These are phyloP conservation scores for Bipolaris gigantea DNA, from an alignment of 2,329 filamentous ascomycete species.

Conservation along the genomic window DNA sequence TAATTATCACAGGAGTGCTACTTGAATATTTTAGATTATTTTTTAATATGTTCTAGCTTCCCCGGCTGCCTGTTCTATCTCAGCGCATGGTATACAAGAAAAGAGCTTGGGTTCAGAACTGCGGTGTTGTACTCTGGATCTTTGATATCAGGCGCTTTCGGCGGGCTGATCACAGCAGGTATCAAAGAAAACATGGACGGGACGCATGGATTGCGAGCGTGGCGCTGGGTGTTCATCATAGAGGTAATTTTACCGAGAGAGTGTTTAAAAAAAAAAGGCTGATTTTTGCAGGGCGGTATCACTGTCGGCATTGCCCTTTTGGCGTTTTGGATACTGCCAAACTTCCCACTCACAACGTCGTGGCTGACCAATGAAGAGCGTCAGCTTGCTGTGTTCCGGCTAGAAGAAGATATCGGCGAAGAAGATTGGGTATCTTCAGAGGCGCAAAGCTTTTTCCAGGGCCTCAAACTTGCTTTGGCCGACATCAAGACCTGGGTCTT, in stretches of 20 bases:
- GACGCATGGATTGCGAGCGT: conserved; percentile 59
- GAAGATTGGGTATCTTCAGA: conserved; percentile 45
- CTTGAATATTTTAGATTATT: no score
- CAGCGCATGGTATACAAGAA: conserved; percentile 68
- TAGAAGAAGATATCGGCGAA: conserved; percentile 45
- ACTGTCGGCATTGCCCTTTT: conserved; percentile 63
- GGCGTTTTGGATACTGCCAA: conserved; percentile 64
- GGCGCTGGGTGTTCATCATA: conserved; percentile 71
- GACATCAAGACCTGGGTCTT: conserved; percentile 48
- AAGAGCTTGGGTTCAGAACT: conserved; percentile 67
- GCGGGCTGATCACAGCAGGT: conserved; percentile 61
- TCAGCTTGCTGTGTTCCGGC: conserved; percentile 42
- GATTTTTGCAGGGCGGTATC: conserved; percentile 56
- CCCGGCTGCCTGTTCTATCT: conserved; percentile 67
- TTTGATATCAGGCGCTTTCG: conserved; percentile 71
- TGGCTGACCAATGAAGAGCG: conserved; percentile 47
- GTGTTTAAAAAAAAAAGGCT: background rate
- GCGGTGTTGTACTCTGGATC: conserved; percentile 69
- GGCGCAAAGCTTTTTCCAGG: conserved; percentile 45
- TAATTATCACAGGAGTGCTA: no score
- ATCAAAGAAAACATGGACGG: conserved; percentile 68
- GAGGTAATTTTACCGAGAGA: conserved; percentile 30
- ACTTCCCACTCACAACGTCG: conserved; percentile 60
- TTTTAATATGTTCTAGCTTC: conserved; percentile 19
- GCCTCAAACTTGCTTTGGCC: conserved; percentile 45